Base-by-base conservation (phyloP, 371 early-diverging fungal genomes). In the Scutellospora calospora region DNA sequence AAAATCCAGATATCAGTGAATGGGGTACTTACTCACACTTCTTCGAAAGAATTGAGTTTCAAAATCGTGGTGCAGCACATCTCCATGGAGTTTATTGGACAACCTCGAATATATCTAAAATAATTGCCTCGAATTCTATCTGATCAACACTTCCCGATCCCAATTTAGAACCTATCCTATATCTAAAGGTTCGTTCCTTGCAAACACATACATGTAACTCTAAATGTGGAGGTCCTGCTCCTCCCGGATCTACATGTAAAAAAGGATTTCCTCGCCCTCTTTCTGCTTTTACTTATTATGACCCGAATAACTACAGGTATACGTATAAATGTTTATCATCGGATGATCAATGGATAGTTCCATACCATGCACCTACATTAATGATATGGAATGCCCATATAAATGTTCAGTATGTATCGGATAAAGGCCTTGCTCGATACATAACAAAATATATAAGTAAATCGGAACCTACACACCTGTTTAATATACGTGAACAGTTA, bases 361-460 rank as follows among this genome's bases (percentile, higher is more conserved):
- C n/a, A n/a, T n/a, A n/a, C n/a, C n/a, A n/a, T n/a, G n/a, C n/a
- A n/a, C n/a, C n/a, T 71, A 41, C n/a, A 20, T 2, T 71, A 71
- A 71, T n/a, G 45, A 45, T 38, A 71, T 45, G 2, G 8, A n/a
- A n/a, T n/a, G n/a, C n/a, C n/a, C n/a, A n/a, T n/a, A n/a, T n/a
- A n/a, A n/a, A n/a, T n/a, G n/a, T n/a, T 5, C 51, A 71, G 45
- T 71, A 71, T 49, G 22, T 71, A 8, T 18, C 71, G 4, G 22
- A n/a, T n/a, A 71, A 8, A 41, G 49, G 49, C 5, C 45, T 71
- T 38, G 71, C 71, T 3, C 0, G 4, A 2, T 71, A 71, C 22
- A 71, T 71, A n/a, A 71, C 33, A 2, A 71, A 71, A 33, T 71
- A 71, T n/a, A 22, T 71, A 25, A 29, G 45, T 18, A 71, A 71